Base-by-base conservation (phyloP, 192 early-diverging fungal genomes). In the Paraglomus brasilianum region DNA sequence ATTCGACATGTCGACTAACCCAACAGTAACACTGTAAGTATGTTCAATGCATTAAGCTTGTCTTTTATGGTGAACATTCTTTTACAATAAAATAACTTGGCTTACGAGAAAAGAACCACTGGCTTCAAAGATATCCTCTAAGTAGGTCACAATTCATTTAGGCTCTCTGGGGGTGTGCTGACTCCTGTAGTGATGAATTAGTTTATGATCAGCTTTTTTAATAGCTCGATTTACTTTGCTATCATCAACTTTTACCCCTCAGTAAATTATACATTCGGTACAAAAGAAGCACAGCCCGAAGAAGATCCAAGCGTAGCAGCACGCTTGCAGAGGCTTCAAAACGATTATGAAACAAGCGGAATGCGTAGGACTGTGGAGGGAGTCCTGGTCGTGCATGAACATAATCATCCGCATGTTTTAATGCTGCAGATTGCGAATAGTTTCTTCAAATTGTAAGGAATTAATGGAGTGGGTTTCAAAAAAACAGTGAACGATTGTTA, bases 341-440 rank as follows among this genome's bases (percentile, higher is more conserved):
- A 74, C 56, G 88, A 93, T 50, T 92, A 87, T 75, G 82, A 84
- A 17, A 73, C 69, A 40, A 72, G 80, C 45, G 91, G 91, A 8
- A 85, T 87, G 81, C 77, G 91, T 57, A 65, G 76, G 17, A 87
- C 86, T 8, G 91, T 93, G 10, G 89, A 91, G 70, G 91, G 76
- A 1, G 85, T 92, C 8, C 68, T 93, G 22, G 81, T 92, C 1
- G 88, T 92, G 43, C 90, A 93, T 75, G 88, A 90, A 56, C 88
- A 92, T 71, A 84, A 83, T 56, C 89, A 91, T 76, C 91, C 91
- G 11, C 90, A 92, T 64, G 88, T 93, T 8, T 76, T 93, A 11
- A 83, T 93, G 85, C 70, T 93, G 42, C 87, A 91, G 70, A 88
- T 89, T 61, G 87, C 83, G 36, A 87, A 89, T 72, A 76, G 80